Percentiles rank a stretch among this genome's conserved stretches.
Conservation (phyloP, 768 basidiomycete genomes). For the Rhodotorula sphaerocarpa region DNA sequence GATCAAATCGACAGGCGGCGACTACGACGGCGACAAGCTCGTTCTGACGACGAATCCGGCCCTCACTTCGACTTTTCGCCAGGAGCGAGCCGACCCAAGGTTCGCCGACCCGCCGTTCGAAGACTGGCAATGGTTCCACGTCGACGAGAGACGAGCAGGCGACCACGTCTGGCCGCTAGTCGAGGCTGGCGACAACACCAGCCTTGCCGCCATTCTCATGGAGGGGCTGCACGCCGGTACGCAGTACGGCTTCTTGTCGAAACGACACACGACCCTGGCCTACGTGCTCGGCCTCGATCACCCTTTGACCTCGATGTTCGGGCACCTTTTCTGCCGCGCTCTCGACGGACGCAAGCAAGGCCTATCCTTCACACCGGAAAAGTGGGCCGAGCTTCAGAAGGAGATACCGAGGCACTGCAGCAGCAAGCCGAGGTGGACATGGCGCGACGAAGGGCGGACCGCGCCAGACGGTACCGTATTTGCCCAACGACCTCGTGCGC, state of each 20-base stretch:
- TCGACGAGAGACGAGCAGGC: constrained; percentile 3
- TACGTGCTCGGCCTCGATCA: constrained; percentile 16
- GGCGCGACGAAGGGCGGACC: neutral
- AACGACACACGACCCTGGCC: constrained; percentile 13
- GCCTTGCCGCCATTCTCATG: constrained; percentile 8
- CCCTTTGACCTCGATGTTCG: constrained; percentile 9
- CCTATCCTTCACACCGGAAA: constrained; percentile 3
- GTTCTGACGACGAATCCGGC: constrained; percentile 7
- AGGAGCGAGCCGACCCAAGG: neutral
- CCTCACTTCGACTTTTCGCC: constrained; percentile 4
- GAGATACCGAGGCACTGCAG: constrained; percentile 2
- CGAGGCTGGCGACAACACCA: neutral
- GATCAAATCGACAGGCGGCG: neutral
- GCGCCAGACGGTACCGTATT: neutral
- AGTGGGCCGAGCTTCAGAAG: constrained; percentile 6
- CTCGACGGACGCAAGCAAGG: constrained; percentile 33
- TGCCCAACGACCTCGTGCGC: neutral
- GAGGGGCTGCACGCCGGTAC: constrained; percentile 4
- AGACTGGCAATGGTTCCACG: constrained; percentile 24
- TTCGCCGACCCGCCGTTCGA: constrained; percentile 29
- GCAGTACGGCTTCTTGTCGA: constrained; percentile 6
- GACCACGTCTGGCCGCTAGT: constrained; percentile 9
- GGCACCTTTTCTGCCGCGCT: constrained; percentile 25
- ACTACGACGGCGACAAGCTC: constrained; percentile 20
- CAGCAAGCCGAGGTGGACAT: constrained; percentile 6